Evolutionary conservation across 2,329 filamentous ascomycete species (phyloP).

Genomic region (Talaromyces sp.): DNA sequence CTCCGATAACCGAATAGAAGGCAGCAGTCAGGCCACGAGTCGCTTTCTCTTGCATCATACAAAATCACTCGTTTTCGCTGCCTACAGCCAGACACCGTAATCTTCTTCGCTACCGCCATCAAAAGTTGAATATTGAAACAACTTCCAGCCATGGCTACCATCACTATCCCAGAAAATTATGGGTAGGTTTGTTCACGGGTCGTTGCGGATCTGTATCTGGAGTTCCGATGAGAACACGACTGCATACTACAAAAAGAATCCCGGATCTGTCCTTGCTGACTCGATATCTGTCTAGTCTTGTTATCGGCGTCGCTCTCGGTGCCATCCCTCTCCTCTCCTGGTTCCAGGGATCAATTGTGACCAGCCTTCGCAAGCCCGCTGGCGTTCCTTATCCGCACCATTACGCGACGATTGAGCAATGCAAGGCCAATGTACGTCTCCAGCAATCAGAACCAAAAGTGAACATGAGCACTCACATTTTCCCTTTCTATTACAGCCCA

Average conservation of each 20-base stretch:
- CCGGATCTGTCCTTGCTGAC: neutral
- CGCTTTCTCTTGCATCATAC: neutral
- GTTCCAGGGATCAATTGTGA: constrained; percentile 47
- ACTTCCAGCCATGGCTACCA: constrained; percentile 29
- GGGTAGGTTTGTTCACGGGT: constrained; percentile 31
- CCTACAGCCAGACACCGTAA: neutral
- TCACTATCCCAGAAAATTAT: constrained; percentile 45
- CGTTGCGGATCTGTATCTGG: neutral
- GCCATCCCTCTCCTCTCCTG: constrained; percentile 49
- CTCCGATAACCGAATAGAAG: neutral
- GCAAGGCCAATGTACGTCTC: constrained; percentile 40
- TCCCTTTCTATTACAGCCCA: constrained; percentile 21
- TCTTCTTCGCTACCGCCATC: neutral
- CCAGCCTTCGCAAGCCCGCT: constrained; percentile 45
- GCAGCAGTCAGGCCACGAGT: neutral
- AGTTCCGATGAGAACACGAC: too few relatives aligned
- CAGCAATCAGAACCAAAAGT: neutral
- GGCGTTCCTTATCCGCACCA: constrained; percentile 53
- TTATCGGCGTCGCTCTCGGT: constrained; percentile 49
- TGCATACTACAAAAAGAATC: neutral
- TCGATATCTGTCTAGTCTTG: constrained; percentile 40
- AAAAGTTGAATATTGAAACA: neutral
- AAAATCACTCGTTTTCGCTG: neutral
- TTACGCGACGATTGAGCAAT: constrained; percentile 53
- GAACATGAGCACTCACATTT: neutral